A percentile compares a stretch with the other conserved stretches of the same genome.
Conservation (phyloP, 129 eudicot genomes). For the Artemisia annua region DNA sequence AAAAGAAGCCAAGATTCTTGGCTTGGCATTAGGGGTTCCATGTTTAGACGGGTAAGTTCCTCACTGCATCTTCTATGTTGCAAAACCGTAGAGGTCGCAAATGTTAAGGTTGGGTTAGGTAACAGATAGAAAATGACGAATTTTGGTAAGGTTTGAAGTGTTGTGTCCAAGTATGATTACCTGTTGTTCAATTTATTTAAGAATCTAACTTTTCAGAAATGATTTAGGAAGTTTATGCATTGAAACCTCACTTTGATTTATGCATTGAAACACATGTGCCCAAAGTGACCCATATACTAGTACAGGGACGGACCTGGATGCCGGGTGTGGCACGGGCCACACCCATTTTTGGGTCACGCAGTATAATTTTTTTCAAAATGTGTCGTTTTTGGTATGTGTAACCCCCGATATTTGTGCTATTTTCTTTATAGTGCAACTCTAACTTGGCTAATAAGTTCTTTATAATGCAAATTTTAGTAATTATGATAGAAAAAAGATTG, state of each 20-base stretch:
- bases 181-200: not conserved
- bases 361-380: too few relatives aligned
- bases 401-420: too few relatives aligned
- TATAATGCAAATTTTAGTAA: too few relatives aligned
- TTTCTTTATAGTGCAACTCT: too few relatives aligned
- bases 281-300: not conserved
- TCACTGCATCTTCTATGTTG: too few relatives aligned
- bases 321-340: too few relatives aligned
- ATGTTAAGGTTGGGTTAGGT: not conserved
- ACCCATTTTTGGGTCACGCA: too few relatives aligned
- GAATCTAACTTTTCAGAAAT: not conserved
- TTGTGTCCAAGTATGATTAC: not conserved
- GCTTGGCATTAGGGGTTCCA: slow-evolving; percentile 78
- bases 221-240: not conserved
- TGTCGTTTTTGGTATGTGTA: too few relatives aligned
- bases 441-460: too few relatives aligned
- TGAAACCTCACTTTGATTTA: not conserved
- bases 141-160: not conserved
- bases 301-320: too few relatives aligned
- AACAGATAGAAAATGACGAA: not conserved
- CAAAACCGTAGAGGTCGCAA: not conserved
- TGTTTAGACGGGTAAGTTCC: slow-evolving; percentile 80
- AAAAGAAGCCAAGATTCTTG: slow-evolving; percentile 86
- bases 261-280: not conserved
- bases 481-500: too few relatives aligned